These are phyloP conservation scores for Didymella sp. DNA, from an alignment of 2,329 filamentous ascomycete species.

Conservation along the genomic window DNA sequence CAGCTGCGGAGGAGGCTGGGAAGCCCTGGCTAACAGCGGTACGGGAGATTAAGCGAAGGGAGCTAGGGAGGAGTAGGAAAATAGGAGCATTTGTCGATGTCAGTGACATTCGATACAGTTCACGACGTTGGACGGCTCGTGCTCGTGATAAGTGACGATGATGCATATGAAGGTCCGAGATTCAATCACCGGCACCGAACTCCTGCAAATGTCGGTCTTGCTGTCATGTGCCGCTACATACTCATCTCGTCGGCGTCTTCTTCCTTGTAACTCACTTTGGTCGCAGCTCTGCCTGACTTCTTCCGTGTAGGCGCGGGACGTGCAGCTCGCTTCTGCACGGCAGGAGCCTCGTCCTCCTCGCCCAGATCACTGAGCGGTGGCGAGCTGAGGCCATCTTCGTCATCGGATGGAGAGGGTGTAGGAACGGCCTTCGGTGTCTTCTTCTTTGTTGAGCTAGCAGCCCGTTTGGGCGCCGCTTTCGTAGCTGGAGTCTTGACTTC, in stretches of 20 bases:
- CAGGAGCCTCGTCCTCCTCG: slow-evolving; percentile 32
- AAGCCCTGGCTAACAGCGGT: slow-evolving; percentile 19
- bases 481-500: slow-evolving; percentile 48
- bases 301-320: slow-evolving; percentile 34
- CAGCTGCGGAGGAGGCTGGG: slow-evolving; percentile 18
- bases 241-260: slow-evolving; percentile 43
- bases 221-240: slow-evolving; percentile 15
- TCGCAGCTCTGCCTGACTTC: slow-evolving; percentile 37
- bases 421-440: slow-evolving; percentile 49
- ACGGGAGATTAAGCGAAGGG: slow-evolving; percentile 16
- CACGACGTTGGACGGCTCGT: slow-evolving; percentile 4
- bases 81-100: slow-evolving; percentile 16
- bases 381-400: slow-evolving; percentile 44
- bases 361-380: slow-evolving; percentile 52
- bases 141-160: slow-evolving; percentile 1
- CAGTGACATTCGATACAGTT: slow-evolving; percentile 13
- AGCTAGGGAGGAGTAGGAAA: slow-evolving; percentile 14
- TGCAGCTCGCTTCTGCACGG: slow-evolving; percentile 34
- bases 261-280: slow-evolving; percentile 46
- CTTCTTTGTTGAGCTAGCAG: slow-evolving; percentile 46
- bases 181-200: slow-evolving; percentile 11
- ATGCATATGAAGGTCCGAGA: slow-evolving; percentile 10
- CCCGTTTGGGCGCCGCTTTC: slow-evolving; percentile 42
- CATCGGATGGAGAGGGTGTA: slow-evolving; percentile 53
- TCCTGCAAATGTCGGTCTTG: slow-evolving; percentile 3